phyloP scores from a whole-genome alignment of 495 filamentous ascomycete genomes.

The Aspergillus bertholletiae region DNA sequence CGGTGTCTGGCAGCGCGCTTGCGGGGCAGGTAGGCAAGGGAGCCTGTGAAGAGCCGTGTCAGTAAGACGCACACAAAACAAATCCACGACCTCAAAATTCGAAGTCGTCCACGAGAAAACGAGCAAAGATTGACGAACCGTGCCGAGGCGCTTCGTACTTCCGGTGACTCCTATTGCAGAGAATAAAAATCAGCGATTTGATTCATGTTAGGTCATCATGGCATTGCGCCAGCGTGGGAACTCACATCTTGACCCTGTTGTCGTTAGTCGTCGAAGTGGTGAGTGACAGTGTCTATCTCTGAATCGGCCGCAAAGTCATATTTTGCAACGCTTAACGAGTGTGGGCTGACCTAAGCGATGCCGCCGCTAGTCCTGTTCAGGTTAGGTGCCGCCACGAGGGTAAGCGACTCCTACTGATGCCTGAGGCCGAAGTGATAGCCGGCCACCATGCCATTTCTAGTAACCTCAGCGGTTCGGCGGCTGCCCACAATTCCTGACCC shows the following conservation, averaged over 20 bases:
- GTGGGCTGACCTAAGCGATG: slow-evolving; percentile 47
- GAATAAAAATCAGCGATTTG: slow-evolving; percentile 31
- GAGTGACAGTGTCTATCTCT: slow-evolving; percentile 40
- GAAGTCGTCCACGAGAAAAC: slow-evolving; percentile 20
- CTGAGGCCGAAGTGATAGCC: slow-evolving; percentile 17
- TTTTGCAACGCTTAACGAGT: slow-evolving; percentile 46
- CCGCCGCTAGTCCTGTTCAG: not conserved
- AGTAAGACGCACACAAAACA: slow-evolving; percentile 33
- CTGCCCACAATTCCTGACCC: not conserved
- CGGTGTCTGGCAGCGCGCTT: slow-evolving; percentile 96
- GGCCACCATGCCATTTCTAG: not conserved
- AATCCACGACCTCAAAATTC: slow-evolving; percentile 23
- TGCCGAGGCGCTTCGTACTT: slow-evolving; percentile 95
- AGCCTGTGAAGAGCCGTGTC: slow-evolving; percentile 45
- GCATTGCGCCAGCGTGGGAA: slow-evolving; percentile 9
- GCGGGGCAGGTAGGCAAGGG: slow-evolving; percentile 92
- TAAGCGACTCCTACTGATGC: slow-evolving; percentile 17
- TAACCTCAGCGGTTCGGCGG: not conserved
- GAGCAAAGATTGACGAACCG: slow-evolving; percentile 52
- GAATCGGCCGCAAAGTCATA: slow-evolving; percentile 37
- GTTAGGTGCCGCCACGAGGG: slow-evolving; percentile 12
- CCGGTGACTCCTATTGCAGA: slow-evolving; percentile 56
- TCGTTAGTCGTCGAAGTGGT: slow-evolving; percentile 52
- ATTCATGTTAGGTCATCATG: slow-evolving; percentile 8
- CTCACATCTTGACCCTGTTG: slow-evolving; percentile 54